Conservation (phyloP, 257 asterid genomes). For the Thymus mandschuricus region DNA sequence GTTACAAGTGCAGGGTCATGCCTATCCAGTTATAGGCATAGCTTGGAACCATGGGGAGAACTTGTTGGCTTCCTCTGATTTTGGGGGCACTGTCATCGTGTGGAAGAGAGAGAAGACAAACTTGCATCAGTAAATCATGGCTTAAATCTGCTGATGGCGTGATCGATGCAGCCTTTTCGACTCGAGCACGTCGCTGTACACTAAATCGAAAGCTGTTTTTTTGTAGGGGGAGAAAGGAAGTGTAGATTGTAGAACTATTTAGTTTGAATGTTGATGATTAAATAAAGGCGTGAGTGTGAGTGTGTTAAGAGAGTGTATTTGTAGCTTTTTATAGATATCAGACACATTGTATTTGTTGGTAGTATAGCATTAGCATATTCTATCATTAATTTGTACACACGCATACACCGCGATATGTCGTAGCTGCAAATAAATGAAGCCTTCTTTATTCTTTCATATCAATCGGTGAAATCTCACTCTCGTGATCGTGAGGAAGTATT, state of each 20-base stretch:
- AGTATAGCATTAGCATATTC: neutral
- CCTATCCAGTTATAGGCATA: conserved; percentile 87
- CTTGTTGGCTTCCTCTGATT: conserved; percentile 93
- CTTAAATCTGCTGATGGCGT: neutral
- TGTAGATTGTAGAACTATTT: conserved; percentile 28
- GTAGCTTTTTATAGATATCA: neutral
- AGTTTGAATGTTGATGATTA: neutral
- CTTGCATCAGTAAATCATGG: conserved; percentile 31
- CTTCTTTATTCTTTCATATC: neutral
- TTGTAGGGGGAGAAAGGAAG: conserved; percentile 3
- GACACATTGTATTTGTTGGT: neutral
- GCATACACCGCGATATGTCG: neutral
- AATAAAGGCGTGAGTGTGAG: conserved; percentile 21
- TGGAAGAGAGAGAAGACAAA: conserved; percentile 90
- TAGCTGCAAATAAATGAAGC: neutral
- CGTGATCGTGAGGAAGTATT: too few relatives aligned
- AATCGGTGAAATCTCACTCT: neutral
- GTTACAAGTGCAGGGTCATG: conserved; percentile 72
- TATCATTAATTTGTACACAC: neutral
- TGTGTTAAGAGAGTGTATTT: conserved; percentile 4
- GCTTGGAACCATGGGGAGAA: conserved; percentile 99
- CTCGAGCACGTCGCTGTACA: conserved; percentile 29
- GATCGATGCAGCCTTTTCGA: neutral
- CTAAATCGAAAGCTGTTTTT: conserved; percentile 3
- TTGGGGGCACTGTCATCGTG: conserved; percentile 95